Percentiles rank a stretch among this genome's conserved stretches.
Evolutionary conservation across 805 yeast species (phyloP).

Genomic region (Candida gorgasii): DNA sequence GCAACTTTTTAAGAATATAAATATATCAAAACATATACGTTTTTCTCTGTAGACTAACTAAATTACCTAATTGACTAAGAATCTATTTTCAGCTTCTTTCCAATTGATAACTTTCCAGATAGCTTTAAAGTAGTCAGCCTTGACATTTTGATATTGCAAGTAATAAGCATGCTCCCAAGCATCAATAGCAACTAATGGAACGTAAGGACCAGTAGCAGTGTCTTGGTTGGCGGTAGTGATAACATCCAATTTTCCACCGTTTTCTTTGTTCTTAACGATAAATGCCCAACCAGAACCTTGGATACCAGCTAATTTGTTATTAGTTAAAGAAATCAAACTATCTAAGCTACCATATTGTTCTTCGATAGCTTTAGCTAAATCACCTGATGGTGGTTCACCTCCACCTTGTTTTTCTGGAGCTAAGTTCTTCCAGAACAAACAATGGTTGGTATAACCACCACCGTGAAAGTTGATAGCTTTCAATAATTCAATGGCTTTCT

Average conservation of each 20-base stretch:
- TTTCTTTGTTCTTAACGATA: conserved; percentile 46
- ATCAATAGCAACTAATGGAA: conserved; percentile 51
- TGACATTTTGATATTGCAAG: conserved; percentile 53
- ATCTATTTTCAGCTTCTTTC: conserved; percentile 52
- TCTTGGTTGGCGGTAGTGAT: conserved; percentile 51
- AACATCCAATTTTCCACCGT: conserved; percentile 44
- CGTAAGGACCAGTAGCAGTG: conserved; percentile 44
- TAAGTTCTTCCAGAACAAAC: conserved; percentile 51
- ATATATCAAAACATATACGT: conserved; percentile 1
- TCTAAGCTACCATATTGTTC: conserved; percentile 49
- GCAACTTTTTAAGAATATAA: conserved; percentile 57
- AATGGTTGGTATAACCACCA: conserved; percentile 53
- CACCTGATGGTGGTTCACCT: conserved; percentile 57
- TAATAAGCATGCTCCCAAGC: conserved; percentile 59
- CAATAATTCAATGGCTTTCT: conserved; percentile 43
- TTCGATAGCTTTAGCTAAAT: conserved; percentile 37
- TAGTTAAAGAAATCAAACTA: conserved; percentile 41
- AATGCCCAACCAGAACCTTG: conserved; percentile 60
- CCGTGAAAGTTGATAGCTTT: conserved; percentile 51
- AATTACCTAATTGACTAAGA: conserved; percentile 18
- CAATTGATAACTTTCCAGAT: conserved; percentile 54
- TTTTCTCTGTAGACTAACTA: too few relatives aligned
- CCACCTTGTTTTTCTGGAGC: conserved; percentile 48
- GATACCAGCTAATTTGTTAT: conserved; percentile 46
- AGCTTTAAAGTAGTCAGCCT: conserved; percentile 50